Base-by-base conservation (phyloP, 352 stramenopile species). In the Pythium folliculosum region DNA sequence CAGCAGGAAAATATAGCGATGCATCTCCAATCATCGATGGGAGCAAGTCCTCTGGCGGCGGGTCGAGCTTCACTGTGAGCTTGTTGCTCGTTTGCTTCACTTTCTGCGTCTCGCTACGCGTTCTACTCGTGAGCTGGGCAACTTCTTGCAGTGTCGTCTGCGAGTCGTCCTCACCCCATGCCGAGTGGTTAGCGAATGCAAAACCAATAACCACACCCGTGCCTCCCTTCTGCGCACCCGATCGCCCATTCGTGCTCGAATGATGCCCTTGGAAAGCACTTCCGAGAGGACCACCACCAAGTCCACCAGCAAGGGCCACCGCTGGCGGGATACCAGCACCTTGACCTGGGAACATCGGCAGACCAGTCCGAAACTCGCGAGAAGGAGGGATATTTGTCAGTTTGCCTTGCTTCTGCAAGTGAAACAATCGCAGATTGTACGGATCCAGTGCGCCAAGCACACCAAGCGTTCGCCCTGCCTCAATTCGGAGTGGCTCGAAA, bases 1-100 rank as follows among this genome's bases (percentile, higher is more conserved):
- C 96, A 3, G 96, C 98, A 12, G 97, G 96, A 80, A 99, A 99
- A 70, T 98, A 99, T 67, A 98, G 91, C 43, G 95, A 90, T 35
- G 95, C 87, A 51, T 96, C 86, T 6, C 77, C 71, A 44, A 92
- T 90, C 84, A 92, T 94, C 1, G 88, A 94, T 27, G 86, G 86
- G 37, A 95, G 53, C 17, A 95, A 70, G 50, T 95, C 86, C 38
- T 91, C 82, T 2, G 84, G 84, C 14, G 88, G 84, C 1, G 86
- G 69, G 38, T 90, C 78, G 58, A 93, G 67, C 32, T 77, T 77
- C 22, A 92, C 83, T 10, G 80, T 86, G 38, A 90, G 60, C 32
- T 71, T 92, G 51, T 77, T 78, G 49, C 80, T 92, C 13, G 80
- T 82, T 53, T 95, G 78, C 45, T 93, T 92, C 56, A 87, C 82